A percentile compares a stretch with the other conserved stretches of the same genome.
Evolutionary conservation across 805 yeast species (phyloP).

Genomic region (Isabelozyma rhagii): DNA sequence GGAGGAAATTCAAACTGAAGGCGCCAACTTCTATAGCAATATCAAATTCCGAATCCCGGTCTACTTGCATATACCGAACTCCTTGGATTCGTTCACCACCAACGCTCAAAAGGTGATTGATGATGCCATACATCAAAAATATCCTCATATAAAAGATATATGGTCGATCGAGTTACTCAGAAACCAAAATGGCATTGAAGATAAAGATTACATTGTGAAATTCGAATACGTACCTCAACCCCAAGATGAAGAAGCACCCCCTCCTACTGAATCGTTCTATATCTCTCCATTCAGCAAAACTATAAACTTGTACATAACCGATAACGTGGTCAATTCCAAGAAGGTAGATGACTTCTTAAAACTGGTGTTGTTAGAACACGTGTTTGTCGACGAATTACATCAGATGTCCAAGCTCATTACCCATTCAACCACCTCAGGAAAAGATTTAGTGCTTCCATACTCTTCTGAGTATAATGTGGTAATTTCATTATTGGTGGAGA

Average conservation of each 20-base stretch:
- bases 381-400: slow-evolving; percentile 39
- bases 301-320: slow-evolving; percentile 26
- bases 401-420: slow-evolving; percentile 18
- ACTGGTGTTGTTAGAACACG: slow-evolving; percentile 31
- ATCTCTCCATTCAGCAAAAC: slow-evolving; percentile 38
- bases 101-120: slow-evolving; percentile 37
- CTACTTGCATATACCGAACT: slow-evolving; percentile 32
- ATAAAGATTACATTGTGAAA: slow-evolving; percentile 36
- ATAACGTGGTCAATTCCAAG: slow-evolving; percentile 17
- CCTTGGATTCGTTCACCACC: slow-evolving; percentile 24
- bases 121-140: slow-evolving; percentile 15
- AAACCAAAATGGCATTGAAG: slow-evolving; percentile 9
- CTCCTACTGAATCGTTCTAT: slow-evolving; percentile 6
- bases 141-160: slow-evolving; percentile 21
- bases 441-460: slow-evolving; percentile 47
- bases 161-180: slow-evolving; percentile 27
- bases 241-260: slow-evolving; percentile 1
- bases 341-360: slow-evolving; percentile 34
- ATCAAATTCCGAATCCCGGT: slow-evolving; percentile 40
- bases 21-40: slow-evolving; percentile 17
- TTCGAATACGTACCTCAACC: slow-evolving; percentile 12
- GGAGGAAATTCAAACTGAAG: slow-evolving; percentile 33
- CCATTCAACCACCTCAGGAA: slow-evolving; percentile 7
- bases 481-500: slow-evolving; percentile 70
- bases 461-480: slow-evolving; percentile 73